These are phyloP conservation scores for Epichloe brachyelytri DNA, from an alignment of 2,329 filamentous ascomycete species.

Conservation along the genomic window DNA sequence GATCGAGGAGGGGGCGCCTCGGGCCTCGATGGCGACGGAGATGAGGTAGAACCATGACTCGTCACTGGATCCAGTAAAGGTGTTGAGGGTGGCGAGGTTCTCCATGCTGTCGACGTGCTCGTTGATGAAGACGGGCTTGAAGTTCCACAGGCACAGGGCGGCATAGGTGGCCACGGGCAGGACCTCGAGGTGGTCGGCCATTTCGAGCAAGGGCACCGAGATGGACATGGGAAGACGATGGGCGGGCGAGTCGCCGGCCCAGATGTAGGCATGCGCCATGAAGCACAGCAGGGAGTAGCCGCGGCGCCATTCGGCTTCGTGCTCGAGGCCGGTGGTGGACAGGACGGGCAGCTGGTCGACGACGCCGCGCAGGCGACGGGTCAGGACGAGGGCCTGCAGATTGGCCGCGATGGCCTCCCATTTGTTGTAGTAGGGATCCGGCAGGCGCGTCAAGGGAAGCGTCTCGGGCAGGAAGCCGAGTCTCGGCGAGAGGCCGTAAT, in stretches of 20 bases:
- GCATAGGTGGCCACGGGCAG: conserved; percentile 92
- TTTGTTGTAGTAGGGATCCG: conserved; percentile 84
- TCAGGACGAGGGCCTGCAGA: conserved; percentile 75
- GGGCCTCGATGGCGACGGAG: conserved; percentile 88
- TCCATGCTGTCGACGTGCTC: conserved; percentile 73
- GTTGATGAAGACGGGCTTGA: conserved; percentile 75
- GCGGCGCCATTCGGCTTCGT: conserved; percentile 82
- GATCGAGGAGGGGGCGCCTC: conserved; percentile 70
- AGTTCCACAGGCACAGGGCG: conserved; percentile 90
- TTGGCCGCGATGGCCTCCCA: conserved; percentile 86
- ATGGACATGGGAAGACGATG: conserved; percentile 71
- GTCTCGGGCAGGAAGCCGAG: conserved; percentile 82
- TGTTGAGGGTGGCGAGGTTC: conserved; percentile 77
- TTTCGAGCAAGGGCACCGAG: conserved; percentile 66
- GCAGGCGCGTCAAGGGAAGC: conserved; percentile 64
- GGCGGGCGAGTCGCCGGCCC: conserved; percentile 75
- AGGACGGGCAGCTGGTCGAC: conserved; percentile 74
- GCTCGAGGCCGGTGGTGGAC: conserved; percentile 66
- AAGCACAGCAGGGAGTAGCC: conserved; percentile 86
- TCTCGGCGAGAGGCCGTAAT: conserved; percentile 67
- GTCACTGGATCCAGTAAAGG: conserved; percentile 87
- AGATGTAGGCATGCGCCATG: conserved; percentile 90
- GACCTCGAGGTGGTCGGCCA: conserved; percentile 69
- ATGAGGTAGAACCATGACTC: conserved; percentile 99
- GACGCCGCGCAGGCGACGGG: conserved; percentile 65